Conservation (phyloP, 2,329 filamentous ascomycete species). For the Lachnellula occidentalis region DNA sequence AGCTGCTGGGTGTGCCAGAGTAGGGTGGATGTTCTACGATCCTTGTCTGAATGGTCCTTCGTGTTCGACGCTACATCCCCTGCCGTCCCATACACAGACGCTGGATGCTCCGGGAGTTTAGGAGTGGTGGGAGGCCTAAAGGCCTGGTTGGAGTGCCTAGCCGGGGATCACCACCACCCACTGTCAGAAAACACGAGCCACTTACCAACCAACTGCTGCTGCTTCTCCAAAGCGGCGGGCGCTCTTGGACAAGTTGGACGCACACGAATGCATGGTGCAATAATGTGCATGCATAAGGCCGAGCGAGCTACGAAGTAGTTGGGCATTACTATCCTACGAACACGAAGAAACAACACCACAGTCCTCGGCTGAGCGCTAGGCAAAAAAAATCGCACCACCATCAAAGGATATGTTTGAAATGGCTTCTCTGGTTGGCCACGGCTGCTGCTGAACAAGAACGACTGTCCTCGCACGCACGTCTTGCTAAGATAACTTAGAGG, state of each 20-base stretch:
- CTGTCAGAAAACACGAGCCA: not conserved
- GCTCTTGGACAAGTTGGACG: not conserved
- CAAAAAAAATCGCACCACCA: not conserved
- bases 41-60: slow-evolving; percentile 7
- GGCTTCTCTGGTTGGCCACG: no score
- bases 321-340: slow-evolving; percentile 11
- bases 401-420: no score
- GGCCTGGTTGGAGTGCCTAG: slow-evolving; percentile 1
- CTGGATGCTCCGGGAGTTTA: slow-evolving; percentile 3
- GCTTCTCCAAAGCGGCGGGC: slow-evolving; percentile 1
- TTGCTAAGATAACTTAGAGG: not conserved
- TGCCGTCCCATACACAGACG: not conserved
- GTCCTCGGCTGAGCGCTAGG: not conserved
- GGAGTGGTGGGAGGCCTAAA: not conserved
- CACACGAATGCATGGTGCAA: slow-evolving; percentile 6
- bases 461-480: not conserved
- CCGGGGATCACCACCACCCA: not conserved
- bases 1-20: slow-evolving; percentile 5
- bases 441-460: not conserved
- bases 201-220: not conserved
- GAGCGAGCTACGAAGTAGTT: slow-evolving; percentile 6
- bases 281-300: slow-evolving; percentile 28
- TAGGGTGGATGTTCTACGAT: slow-evolving; percentile 2
- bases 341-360: not conserved
- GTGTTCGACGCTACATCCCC: slow-evolving; percentile 19